phyloP scores from a whole-genome alignment of 1,284 basidiomycete genomes.

The Rhodotorula sp. region DNA sequence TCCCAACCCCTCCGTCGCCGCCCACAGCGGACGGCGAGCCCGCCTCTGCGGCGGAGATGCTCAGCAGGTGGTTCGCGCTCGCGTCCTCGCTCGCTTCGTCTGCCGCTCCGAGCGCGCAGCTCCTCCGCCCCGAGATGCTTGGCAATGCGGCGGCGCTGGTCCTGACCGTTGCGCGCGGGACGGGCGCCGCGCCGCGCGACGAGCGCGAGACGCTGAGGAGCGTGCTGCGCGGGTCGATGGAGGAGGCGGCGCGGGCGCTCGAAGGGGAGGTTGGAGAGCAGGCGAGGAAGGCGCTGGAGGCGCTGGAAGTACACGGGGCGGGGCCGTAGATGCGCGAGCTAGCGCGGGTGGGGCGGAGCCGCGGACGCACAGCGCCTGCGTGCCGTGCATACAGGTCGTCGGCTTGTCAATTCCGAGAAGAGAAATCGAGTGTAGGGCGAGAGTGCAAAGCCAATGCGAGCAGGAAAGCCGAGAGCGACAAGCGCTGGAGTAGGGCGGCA shows the following conservation, averaged over 20 bases:
- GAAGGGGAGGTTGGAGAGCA: background rate
- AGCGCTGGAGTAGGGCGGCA: no score
- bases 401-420: no score
- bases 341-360: no score
- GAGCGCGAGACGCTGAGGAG: background rate
- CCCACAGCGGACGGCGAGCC: background rate
- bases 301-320: no score
- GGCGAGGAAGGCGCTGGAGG: background rate
- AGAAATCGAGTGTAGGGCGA: no score
- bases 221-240: background rate
- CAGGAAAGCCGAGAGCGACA: no score
- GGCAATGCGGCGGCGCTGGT: conserved; percentile 28
- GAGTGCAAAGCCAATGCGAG: no score
- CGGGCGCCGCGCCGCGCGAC: background rate
- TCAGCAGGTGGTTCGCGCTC: background rate
- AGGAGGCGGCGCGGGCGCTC: background rate
- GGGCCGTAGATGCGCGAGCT: no score
- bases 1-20: background rate
- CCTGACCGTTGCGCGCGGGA: conserved; percentile 3
- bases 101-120: background rate
- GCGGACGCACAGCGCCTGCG: no score
- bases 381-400: no score
- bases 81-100: background rate
- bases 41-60: background rate
- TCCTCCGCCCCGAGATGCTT: conserved; percentile 38